Percentiles rank a stretch among this genome's conserved stretches.
Conservation (phyloP, 257 asterid species). For the Linderniella brevidens region DNA sequence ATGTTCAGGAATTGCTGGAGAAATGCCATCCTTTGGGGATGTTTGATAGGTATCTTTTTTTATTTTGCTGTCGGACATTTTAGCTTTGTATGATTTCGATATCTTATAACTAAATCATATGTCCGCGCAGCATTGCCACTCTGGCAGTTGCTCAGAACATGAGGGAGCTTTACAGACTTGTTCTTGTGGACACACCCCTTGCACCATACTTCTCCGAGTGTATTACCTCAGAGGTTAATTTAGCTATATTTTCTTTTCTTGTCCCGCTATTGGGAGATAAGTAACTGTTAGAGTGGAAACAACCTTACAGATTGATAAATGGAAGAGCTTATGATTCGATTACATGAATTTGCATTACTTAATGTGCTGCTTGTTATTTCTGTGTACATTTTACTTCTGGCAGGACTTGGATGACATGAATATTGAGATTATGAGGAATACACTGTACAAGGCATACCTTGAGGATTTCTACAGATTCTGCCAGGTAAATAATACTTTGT, state of each 20-base stretch:
- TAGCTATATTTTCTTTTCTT: background rate
- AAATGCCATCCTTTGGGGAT: slow-evolving; percentile 92
- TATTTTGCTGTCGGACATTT: slow-evolving; percentile 4
- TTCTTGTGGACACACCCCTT: slow-evolving; percentile 87
- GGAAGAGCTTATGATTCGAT: background rate
- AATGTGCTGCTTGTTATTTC: slow-evolving; percentile 4
- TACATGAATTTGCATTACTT: background rate
- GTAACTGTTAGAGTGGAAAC: background rate
- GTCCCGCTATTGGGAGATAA: background rate
- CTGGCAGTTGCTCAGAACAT: slow-evolving; percentile 86
- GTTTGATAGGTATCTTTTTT: slow-evolving; percentile 68
- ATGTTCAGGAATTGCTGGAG: slow-evolving; percentile 84
- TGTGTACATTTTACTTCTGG: slow-evolving; percentile 3
- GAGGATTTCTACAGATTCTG: slow-evolving; percentile 82
- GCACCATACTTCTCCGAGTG: slow-evolving; percentile 93
- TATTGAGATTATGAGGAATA: slow-evolving; percentile 88
- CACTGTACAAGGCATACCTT: slow-evolving; percentile 88
- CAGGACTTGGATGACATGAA: slow-evolving; percentile 96
- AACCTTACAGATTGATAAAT: too few relatives aligned
- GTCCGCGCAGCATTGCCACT: slow-evolving; percentile 57
- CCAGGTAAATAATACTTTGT: slow-evolving; percentile 24
- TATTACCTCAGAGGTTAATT: slow-evolving; percentile 74
- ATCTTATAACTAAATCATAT: slow-evolving; percentile 7
- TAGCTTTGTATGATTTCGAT: background rate
- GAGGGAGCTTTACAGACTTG: slow-evolving; percentile 91